Conservation (phyloP, 139 green algal genomes). For the Ulvella scutata region DNA sequence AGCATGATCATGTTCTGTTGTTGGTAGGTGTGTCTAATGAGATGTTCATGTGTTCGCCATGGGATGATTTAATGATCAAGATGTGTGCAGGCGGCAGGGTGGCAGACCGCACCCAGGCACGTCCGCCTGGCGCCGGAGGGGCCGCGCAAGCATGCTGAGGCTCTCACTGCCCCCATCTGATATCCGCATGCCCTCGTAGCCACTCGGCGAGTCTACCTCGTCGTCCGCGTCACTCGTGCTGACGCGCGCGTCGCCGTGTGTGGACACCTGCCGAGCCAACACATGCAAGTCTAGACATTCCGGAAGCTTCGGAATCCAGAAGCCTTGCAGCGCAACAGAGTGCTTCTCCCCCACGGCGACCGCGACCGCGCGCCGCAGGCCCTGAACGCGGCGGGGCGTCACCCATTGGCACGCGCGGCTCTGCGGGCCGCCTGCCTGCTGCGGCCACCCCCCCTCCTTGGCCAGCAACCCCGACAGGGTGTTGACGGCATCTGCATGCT, state of each 20-base stretch:
- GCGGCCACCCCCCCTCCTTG: background rate
- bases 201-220: background rate
- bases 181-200: background rate
- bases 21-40: too few species aligned
- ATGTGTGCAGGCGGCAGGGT: background rate
- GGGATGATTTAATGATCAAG: too few species aligned
- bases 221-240: too few species aligned
- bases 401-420: background rate
- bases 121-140: background rate
- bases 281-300: background rate
- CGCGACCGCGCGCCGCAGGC: constrained; percentile 26
- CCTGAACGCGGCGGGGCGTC: constrained; percentile 26
- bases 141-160: background rate
- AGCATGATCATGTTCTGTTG: too few species aligned
- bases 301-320: background rate
- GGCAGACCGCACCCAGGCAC: background rate
- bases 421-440: background rate
- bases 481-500: too few species aligned
- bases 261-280: background rate
- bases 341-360: constrained; percentile 84
- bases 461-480: too few species aligned
- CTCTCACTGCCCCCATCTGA: background rate
- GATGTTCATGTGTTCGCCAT: too few species aligned
- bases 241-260: background rate
- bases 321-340: constrained; percentile 47